Evolutionary conservation across 495 filamentous ascomycete genomes (phyloP).

Genomic region (Penicillium tannophilum): DNA sequence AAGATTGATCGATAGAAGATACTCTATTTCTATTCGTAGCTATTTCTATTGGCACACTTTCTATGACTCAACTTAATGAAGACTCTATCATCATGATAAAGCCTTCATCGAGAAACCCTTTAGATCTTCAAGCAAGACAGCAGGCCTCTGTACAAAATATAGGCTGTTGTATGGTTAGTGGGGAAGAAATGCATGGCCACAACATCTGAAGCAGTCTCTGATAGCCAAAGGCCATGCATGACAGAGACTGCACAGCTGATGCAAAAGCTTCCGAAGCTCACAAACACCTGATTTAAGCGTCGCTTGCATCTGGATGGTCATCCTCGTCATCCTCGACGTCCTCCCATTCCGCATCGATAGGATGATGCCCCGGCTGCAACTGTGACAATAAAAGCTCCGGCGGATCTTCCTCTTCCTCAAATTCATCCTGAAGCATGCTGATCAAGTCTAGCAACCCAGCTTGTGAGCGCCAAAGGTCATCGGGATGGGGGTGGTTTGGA

Average conservation of each 20-base stretch:
- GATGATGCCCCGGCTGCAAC: conserved; percentile 1
- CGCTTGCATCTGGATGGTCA: background rate
- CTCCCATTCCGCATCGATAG: conserved; percentile 24
- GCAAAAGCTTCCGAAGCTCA: background rate
- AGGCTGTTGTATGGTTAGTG: background rate
- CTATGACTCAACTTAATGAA: background rate
- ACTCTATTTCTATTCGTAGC: no score
- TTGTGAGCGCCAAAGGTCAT: conserved; percentile 26
- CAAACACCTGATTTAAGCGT: background rate
- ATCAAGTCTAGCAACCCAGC: conserved; percentile 33
- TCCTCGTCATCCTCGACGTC: conserved; percentile 14
- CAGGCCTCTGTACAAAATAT: background rate
- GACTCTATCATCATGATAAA: background rate
- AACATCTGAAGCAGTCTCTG: background rate
- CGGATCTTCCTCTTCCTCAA: conserved; percentile 23
- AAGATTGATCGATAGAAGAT: no score
- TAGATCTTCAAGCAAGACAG: background rate
- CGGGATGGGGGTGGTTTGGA: conserved; percentile 12
- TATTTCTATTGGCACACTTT: background rate
- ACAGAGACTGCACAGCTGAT: background rate
- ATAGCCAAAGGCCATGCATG: background rate
- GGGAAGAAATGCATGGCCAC: background rate
- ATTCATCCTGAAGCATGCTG: conserved; percentile 33
- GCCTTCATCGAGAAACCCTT: background rate
- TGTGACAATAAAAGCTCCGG: conserved; percentile 10